Evolutionary conservation across 345 rosid genomes (phyloP).

Genomic region (sweet orange (Citrus sinensis)): DNA sequence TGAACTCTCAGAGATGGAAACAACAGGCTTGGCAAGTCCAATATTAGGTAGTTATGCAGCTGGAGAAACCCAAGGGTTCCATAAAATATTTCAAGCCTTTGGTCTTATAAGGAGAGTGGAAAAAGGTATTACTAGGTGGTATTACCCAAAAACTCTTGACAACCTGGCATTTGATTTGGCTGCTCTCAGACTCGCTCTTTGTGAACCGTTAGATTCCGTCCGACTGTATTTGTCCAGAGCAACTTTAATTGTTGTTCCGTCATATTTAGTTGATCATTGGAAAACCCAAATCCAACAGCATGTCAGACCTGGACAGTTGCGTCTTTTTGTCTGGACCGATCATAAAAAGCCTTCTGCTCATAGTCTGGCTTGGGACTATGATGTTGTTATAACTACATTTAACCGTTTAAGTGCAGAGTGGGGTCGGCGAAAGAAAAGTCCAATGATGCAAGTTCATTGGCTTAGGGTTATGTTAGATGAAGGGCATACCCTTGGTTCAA

Average conservation of each 20-base stretch:
- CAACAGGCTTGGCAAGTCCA: constrained; percentile 73
- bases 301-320: constrained; percentile 71
- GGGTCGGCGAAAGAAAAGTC: constrained; percentile 74
- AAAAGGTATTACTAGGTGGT: constrained; percentile 68
- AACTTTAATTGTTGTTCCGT: constrained; percentile 84
- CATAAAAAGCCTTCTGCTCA: constrained; percentile 64
- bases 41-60: constrained; percentile 38
- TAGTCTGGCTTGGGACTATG: constrained; percentile 95
- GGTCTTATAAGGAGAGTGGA: constrained; percentile 68
- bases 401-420: constrained; percentile 95
- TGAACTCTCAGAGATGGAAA: constrained; percentile 77
- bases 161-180: constrained; percentile 82
- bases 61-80: constrained; percentile 40
- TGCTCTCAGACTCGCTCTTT: constrained; percentile 76
- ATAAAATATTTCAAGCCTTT: constrained; percentile 73
- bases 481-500: constrained; percentile 98
- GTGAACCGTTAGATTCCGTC: constrained; percentile 68
- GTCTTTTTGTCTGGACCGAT: constrained; percentile 74
- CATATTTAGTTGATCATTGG: constrained; percentile 96
- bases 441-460: constrained; percentile 94
- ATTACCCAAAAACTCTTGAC: constrained; percentile 63
- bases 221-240: constrained; percentile 89
- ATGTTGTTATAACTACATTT: constrained; percentile 89
- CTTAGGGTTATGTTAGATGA: constrained; percentile 90
- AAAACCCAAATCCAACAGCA: constrained; percentile 80